These are phyloP conservation scores for Exophiala phaeomuriformis DNA, from an alignment of 2,329 filamentous ascomycete genomes.

Conservation along the genomic window DNA sequence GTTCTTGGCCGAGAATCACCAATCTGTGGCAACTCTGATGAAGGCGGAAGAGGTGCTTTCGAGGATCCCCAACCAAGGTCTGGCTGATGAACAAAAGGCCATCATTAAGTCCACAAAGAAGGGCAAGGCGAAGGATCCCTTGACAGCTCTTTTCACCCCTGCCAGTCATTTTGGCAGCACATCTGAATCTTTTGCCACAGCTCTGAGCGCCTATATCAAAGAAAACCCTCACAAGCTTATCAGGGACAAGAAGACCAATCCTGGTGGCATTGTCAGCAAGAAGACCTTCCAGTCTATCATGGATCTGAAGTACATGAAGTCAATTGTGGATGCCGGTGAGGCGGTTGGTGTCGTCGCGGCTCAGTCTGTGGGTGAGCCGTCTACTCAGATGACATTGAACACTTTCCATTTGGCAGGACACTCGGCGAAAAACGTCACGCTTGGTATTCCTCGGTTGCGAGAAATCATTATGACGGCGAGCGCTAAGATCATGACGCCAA, in stretches of 20 bases:
- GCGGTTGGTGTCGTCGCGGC: slow-evolving; percentile 94
- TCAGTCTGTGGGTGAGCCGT: slow-evolving; percentile 93
- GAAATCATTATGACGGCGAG: slow-evolving; percentile 99
- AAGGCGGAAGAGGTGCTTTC: slow-evolving; percentile 49
- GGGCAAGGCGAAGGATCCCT: slow-evolving; percentile 64
- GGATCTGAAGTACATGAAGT: slow-evolving; percentile 86
- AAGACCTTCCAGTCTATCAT: slow-evolving; percentile 78
- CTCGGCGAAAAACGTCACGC: slow-evolving; percentile 95
- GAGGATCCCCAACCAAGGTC: slow-evolving; percentile 6
- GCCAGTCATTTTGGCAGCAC: slow-evolving; percentile 74
- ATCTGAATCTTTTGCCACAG: slow-evolving; percentile 74
- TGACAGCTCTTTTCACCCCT: slow-evolving; percentile 65
- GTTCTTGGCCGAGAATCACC: slow-evolving; percentile 80
- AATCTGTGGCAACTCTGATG: slow-evolving; percentile 70
- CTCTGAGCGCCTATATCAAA: slow-evolving; percentile 68
- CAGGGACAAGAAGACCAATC: slow-evolving; percentile 51
- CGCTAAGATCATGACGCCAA: slow-evolving; percentile 77
- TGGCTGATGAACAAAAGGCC: slow-evolving; percentile 42
- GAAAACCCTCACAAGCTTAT: slow-evolving; percentile 59
- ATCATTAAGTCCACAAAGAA: slow-evolving; percentile 56
- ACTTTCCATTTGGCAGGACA: slow-evolving; percentile 99
- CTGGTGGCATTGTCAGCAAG: slow-evolving; percentile 47
- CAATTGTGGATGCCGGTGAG: slow-evolving; percentile 88
- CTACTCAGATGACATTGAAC: slow-evolving; percentile 98
- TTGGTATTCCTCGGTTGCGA: slow-evolving; percentile 92